Evolutionary conservation across 129 eudicot genomes (phyloP).

Genomic region (Pulicaria dysenterica): DNA sequence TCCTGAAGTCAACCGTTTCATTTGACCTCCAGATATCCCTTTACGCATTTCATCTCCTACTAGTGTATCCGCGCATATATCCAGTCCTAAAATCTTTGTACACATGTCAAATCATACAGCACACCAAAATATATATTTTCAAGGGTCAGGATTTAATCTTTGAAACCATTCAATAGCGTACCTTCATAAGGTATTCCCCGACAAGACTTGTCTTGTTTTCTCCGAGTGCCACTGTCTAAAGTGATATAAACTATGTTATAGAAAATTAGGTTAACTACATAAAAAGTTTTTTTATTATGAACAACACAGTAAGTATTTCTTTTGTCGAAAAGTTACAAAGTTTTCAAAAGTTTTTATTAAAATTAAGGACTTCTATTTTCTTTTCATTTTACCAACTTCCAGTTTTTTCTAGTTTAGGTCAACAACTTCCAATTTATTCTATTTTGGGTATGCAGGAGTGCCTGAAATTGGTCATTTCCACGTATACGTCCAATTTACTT

Average conservation of each 20-base stretch:
- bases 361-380: neutral
- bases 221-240: conserved; percentile 85
- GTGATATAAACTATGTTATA: conserved; percentile 32
- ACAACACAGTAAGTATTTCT: neutral
- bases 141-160: conserved; percentile 6
- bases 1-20: conserved; percentile 88
- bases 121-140: neutral
- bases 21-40: conserved; percentile 98
- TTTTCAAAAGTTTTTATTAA: neutral
- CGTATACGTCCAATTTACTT: no score
- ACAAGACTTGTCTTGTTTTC: conserved; percentile 71
- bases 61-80: conserved; percentile 81
- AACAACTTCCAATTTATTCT: neutral
- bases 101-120: conserved; percentile 41
- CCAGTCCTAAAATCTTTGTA: conserved; percentile 87
- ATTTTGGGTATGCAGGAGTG: neutral
- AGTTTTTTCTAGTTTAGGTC: neutral
- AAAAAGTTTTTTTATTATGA: neutral
- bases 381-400: neutral
- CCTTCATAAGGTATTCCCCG: conserved; percentile 87
- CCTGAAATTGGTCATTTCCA: no score
- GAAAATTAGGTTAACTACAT: neutral
- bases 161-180: conserved; percentile 31
- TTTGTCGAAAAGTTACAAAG: neutral
- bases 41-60: conserved; percentile 94